phyloP scores from a whole-genome alignment of 192 early-diverging fungal species.

The Gonapodya prolifera region DNA sequence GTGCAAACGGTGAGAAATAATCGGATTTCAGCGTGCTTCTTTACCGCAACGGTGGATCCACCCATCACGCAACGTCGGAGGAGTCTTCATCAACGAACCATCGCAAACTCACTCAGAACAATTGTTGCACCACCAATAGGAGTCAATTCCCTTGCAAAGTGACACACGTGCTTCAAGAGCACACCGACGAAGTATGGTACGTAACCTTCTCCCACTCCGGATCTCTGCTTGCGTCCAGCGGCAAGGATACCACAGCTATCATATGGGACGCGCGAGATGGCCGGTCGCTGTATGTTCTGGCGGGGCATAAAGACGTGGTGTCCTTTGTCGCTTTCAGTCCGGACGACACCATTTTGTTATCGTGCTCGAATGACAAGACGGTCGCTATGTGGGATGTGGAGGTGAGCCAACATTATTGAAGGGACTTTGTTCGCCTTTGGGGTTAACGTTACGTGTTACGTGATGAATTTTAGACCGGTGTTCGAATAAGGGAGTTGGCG shows the following conservation, averaged over 20 bases:
- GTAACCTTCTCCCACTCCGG: slow-evolving; percentile 85
- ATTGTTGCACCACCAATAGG: too few species aligned
- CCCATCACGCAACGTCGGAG: too few species aligned
- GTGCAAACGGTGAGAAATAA: slow-evolving; percentile 48
- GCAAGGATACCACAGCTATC: slow-evolving; percentile 72
- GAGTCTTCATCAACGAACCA: too few species aligned
- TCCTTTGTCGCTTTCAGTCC: slow-evolving; percentile 89
- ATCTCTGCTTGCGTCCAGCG: slow-evolving; percentile 76
- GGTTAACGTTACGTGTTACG: background rate
- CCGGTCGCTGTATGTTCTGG: slow-evolving; percentile 8
- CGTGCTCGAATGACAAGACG: slow-evolving; percentile 65
- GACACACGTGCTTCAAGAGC: slow-evolving; percentile 37
- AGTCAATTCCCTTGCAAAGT: background rate
- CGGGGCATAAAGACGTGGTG: slow-evolving; percentile 58
- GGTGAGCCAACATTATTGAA: slow-evolving; percentile 17
- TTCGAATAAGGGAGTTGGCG: slow-evolving; percentile 37
- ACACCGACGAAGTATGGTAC: slow-evolving; percentile 93
- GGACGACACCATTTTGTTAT: slow-evolving; percentile 59
- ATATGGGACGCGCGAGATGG: slow-evolving; percentile 70
- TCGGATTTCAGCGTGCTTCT: too few species aligned
- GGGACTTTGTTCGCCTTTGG: background rate
- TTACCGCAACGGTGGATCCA: too few species aligned
- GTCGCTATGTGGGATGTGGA: slow-evolving; percentile 73
- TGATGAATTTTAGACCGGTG: slow-evolving; percentile 35
- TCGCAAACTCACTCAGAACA: too few species aligned